A percentile compares a stretch with the other conserved stretches of the same genome.
Evolutionary conservation across 2,329 filamentous ascomycete genomes (phyloP).

Genomic region (Elsinoe batatas): DNA sequence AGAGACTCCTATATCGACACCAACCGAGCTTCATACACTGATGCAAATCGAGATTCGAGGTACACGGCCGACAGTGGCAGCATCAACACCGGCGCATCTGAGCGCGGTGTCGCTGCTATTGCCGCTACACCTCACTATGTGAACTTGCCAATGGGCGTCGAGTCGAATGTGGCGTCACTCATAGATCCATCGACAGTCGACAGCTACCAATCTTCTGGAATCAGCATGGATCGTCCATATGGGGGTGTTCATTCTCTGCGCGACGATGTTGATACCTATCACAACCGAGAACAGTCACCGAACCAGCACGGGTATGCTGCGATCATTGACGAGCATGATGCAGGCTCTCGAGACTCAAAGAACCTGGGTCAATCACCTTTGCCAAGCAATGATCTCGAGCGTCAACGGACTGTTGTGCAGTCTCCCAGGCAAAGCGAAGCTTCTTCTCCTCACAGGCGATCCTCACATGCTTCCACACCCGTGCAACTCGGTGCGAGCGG

Average conservation of each 20-base stretch:
- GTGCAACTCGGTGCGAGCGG: conserved; percentile 59
- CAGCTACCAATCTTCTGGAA: conserved; percentile 19
- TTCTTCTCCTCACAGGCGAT: conserved; percentile 17
- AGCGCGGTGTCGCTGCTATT: conserved; percentile 60
- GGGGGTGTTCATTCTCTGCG: background rate
- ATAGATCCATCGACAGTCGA: conserved; percentile 73
- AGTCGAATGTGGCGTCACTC: conserved; percentile 84
- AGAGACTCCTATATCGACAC: conserved; percentile 33
- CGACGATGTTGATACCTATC: background rate
- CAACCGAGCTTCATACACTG: conserved; percentile 25
- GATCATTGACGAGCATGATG: background rate
- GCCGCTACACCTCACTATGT: conserved; percentile 69
- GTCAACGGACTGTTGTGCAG: conserved; percentile 15
- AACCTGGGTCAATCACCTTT: background rate
- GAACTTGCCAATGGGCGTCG: conserved; percentile 61
- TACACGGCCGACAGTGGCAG: conserved; percentile 49
- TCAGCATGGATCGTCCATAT: conserved; percentile 17
- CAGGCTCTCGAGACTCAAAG: background rate
- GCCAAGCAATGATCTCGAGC: background rate
- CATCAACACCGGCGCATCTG: conserved; percentile 47
- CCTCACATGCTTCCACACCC: conserved; percentile 28
- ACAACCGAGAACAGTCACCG: background rate
- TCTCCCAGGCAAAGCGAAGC: conserved; percentile 45
- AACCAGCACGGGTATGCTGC: background rate
- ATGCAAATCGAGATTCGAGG: conserved; percentile 41